These are phyloP conservation scores for Fereydounia khargensis DNA, from an alignment of 1,284 basidiomycete genomes.

Conservation along the genomic window DNA sequence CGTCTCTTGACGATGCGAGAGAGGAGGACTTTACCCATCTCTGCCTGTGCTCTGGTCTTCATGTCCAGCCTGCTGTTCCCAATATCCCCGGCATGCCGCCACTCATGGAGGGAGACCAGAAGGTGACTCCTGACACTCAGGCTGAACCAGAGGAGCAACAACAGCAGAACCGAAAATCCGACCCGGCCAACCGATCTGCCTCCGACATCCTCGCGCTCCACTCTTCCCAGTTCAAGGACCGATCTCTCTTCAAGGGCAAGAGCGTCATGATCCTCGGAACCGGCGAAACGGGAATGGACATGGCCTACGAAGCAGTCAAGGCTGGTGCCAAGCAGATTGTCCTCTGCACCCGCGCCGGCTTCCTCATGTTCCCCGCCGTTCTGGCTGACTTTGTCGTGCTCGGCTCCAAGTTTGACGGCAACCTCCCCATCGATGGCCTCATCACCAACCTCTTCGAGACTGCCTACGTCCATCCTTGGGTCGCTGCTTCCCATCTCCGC, in stretches of 20 bases:
- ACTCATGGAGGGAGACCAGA: conserved; percentile 18
- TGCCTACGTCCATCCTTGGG: conserved; percentile 61
- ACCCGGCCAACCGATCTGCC: conserved; percentile 5
- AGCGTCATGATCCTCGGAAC: conserved; percentile 43
- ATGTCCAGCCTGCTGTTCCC: conserved; percentile 35
- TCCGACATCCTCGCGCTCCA: conserved; percentile 37
- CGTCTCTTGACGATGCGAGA: too few species aligned
- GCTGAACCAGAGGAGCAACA: background rate
- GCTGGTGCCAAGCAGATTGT: conserved; percentile 64
- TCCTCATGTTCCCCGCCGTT: conserved; percentile 67
- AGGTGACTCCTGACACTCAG: background rate
- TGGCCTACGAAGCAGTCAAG: conserved; percentile 64
- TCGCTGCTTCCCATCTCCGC: conserved; percentile 64
- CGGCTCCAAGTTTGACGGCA: conserved; percentile 62
- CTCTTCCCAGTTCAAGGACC: conserved; percentile 42
- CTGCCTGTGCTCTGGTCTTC: conserved; percentile 40
- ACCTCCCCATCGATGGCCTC: conserved; percentile 66
- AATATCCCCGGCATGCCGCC: conserved; percentile 35
- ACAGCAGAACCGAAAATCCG: background rate
- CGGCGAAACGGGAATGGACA: conserved; percentile 70
- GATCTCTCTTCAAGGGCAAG: conserved; percentile 36
- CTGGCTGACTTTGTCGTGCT: conserved; percentile 67
- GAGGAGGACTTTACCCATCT: conserved; percentile 31
- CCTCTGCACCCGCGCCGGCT: conserved; percentile 63
- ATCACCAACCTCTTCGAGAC: conserved; percentile 66